Evolutionary conservation across 495 filamentous ascomycete species (phyloP).

Genomic region (Aspergillus avenaceus): DNA sequence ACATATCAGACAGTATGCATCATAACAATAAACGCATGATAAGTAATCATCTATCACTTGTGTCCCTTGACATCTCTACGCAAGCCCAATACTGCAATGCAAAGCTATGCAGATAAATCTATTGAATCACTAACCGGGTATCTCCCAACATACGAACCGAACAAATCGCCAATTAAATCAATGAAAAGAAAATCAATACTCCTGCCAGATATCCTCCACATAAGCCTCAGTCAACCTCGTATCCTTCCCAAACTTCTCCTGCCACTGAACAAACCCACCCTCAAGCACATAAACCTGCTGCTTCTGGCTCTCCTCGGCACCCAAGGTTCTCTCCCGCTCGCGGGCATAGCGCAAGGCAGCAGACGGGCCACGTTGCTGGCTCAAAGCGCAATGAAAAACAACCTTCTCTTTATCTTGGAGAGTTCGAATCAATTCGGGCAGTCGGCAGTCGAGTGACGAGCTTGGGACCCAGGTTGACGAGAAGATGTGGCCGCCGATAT

Average conservation of each 20-base stretch:
- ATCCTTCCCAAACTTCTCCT: slow-evolving; percentile 79
- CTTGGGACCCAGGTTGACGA: slow-evolving; percentile 72
- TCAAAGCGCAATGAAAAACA: slow-evolving; percentile 93
- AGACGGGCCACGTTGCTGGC: slow-evolving; percentile 68
- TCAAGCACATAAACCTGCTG: slow-evolving; percentile 82
- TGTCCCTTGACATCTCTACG: too few species aligned
- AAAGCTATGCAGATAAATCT: neutral
- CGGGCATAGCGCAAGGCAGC: slow-evolving; percentile 42
- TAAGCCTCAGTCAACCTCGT: slow-evolving; percentile 80
- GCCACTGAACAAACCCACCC: slow-evolving; percentile 86
- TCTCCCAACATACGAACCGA: neutral
- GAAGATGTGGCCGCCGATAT: slow-evolving; percentile 87
- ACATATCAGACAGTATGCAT: too few species aligned
- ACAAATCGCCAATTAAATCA: slow-evolving; percentile 7
- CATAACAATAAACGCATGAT: too few species aligned
- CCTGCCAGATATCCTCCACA: slow-evolving; percentile 79
- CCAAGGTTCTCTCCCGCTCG: slow-evolving; percentile 33
- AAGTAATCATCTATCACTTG: too few species aligned
- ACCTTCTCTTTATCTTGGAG: slow-evolving; percentile 76
- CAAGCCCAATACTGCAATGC: too few species aligned
- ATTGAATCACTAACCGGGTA: neutral
- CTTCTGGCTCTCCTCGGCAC: slow-evolving; percentile 34
- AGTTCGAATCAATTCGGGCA: slow-evolving; percentile 77
- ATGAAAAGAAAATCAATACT: slow-evolving; percentile 36
- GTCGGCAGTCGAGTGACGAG: slow-evolving; percentile 61